Conservation (phyloP, 257 asterid genomes). For the Lavandula angustifolia region DNA sequence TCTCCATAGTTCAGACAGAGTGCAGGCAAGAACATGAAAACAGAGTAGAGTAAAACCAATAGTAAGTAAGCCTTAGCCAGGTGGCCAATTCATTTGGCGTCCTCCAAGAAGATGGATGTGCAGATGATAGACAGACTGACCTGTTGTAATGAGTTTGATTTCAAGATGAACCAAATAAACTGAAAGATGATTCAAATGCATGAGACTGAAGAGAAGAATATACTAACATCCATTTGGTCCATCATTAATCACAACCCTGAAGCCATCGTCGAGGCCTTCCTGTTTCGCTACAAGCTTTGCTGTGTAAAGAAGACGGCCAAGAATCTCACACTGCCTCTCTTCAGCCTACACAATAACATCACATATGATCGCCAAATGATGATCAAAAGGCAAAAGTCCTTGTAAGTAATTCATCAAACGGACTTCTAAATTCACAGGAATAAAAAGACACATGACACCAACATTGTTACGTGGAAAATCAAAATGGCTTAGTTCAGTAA, state of each 20-base stretch:
- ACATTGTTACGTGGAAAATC: too few relatives aligned
- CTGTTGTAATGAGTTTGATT: constrained; percentile 40
- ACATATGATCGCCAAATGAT: neutral
- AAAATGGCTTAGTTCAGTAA: too few relatives aligned
- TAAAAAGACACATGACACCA: too few relatives aligned
- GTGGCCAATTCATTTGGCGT: constrained; percentile 99
- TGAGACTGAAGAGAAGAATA: neutral
- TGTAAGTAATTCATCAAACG: too few relatives aligned
- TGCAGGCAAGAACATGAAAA: neutral
- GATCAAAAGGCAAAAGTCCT: neutral
- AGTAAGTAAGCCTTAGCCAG: constrained; percentile 49
- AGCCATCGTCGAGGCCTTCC: constrained; percentile 87
- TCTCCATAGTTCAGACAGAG: neutral
- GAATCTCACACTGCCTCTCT: constrained; percentile 72
- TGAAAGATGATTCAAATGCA: neutral
- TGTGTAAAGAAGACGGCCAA: constrained; percentile 78
- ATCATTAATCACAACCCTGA: constrained; percentile 83
- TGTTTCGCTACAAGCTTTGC: constrained; percentile 91
- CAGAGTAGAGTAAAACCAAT: neutral
- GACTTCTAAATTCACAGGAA: too few relatives aligned
- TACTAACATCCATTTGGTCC: constrained; percentile 85
- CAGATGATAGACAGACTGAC: constrained; percentile 90
- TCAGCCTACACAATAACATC: constrained; percentile 58
- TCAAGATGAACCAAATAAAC: constrained; percentile 24
- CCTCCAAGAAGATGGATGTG: constrained; percentile 96